A percentile compares a stretch with the other conserved stretches of the same genome.
Evolutionary conservation across 495 filamentous ascomycete genomes (phyloP).

Genomic region (Pyrenula aspistea): DNA sequence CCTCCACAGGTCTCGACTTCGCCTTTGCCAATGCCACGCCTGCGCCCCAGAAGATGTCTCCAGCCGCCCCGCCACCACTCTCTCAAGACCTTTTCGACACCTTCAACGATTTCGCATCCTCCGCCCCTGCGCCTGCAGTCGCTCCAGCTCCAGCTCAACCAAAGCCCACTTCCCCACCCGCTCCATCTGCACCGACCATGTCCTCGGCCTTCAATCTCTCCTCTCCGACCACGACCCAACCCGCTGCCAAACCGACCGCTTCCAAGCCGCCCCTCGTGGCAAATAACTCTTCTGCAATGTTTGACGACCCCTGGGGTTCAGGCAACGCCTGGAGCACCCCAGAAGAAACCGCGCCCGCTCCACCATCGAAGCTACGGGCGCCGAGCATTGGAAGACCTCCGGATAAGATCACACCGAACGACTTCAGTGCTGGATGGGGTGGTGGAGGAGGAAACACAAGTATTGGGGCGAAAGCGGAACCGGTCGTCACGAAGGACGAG

Average conservation of each 20-base stretch:
- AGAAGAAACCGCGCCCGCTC: constrained; percentile 21
- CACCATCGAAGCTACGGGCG: constrained; percentile 9
- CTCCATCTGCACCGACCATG: constrained; percentile 24
- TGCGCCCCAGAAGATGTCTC: constrained; percentile 24
- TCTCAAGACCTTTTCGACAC: constrained; percentile 42
- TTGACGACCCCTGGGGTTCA: constrained; percentile 34
- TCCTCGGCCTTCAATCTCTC: constrained; percentile 78
- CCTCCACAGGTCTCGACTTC: constrained; percentile 41
- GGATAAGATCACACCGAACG: constrained; percentile 30
- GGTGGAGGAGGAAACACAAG: constrained; percentile 12
- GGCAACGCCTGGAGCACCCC: constrained; percentile 37
- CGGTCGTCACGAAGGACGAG: constrained; percentile 69
- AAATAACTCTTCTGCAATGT: constrained; percentile 18
- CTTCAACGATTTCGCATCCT: constrained; percentile 69
- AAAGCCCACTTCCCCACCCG: constrained; percentile 21
- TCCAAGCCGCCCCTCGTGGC: constrained; percentile 18
- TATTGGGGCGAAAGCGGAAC: constrained; percentile 32
- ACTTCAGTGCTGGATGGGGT: constrained; percentile 47
- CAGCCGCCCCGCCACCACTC: constrained; percentile 28
- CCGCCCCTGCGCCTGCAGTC: constrained; percentile 31
- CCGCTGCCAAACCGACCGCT: constrained; percentile 26
- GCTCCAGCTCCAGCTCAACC: constrained; percentile 29
- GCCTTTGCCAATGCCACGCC: constrained; percentile 32
- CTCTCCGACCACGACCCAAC: constrained; percentile 24
- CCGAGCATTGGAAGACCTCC: constrained; percentile 30